phyloP scores from a whole-genome alignment of 2,329 filamentous ascomycete species.

The Colletotrichum higginsianum region DNA sequence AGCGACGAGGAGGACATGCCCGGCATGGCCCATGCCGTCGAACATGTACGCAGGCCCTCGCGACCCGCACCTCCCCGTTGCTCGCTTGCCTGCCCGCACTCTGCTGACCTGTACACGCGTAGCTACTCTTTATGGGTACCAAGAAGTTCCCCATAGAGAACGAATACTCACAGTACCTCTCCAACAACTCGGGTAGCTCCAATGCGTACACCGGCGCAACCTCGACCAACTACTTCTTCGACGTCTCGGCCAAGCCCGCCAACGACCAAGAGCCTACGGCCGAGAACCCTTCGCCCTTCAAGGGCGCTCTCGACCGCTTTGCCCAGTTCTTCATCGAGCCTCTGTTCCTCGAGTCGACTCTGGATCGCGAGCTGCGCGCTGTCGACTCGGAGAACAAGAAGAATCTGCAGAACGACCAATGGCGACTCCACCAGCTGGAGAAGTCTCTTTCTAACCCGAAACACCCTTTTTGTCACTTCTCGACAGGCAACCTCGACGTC shows the following conservation, averaged over 20 bases:
- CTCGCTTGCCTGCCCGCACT: slow-evolving; percentile 19
- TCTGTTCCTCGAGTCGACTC: slow-evolving; percentile 85
- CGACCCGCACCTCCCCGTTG: no score
- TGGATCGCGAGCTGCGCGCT: slow-evolving; percentile 89
- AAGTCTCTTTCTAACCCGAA: slow-evolving; percentile 90
- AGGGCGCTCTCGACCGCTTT: slow-evolving; percentile 90
- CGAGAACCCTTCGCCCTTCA: slow-evolving; percentile 73
- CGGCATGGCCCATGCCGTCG: slow-evolving; percentile 95
- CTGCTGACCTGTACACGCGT: slow-evolving; percentile 33
- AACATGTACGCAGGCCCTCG: slow-evolving; percentile 73
- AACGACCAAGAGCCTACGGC: slow-evolving; percentile 71
- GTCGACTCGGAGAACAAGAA: slow-evolving; percentile 99
- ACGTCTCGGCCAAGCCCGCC: slow-evolving; percentile 85
- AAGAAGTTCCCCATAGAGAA: slow-evolving; percentile 98
- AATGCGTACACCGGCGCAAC: slow-evolving; percentile 96
- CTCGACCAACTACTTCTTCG: slow-evolving; percentile 98
- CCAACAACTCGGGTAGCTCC: slow-evolving; percentile 89
- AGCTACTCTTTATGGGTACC: slow-evolving; percentile 97
- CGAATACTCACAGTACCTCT: slow-evolving; percentile 94
- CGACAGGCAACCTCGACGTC: slow-evolving; percentile 89
- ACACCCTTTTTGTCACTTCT: slow-evolving; percentile 93
- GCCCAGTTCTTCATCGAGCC: slow-evolving; percentile 94
- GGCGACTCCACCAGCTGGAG: slow-evolving; percentile 89
- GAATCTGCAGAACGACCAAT: slow-evolving; percentile 91
- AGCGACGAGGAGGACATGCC: slow-evolving; percentile 93